phyloP scores from a whole-genome alignment of 345 rosid species.

The Hibiscus trionum region DNA sequence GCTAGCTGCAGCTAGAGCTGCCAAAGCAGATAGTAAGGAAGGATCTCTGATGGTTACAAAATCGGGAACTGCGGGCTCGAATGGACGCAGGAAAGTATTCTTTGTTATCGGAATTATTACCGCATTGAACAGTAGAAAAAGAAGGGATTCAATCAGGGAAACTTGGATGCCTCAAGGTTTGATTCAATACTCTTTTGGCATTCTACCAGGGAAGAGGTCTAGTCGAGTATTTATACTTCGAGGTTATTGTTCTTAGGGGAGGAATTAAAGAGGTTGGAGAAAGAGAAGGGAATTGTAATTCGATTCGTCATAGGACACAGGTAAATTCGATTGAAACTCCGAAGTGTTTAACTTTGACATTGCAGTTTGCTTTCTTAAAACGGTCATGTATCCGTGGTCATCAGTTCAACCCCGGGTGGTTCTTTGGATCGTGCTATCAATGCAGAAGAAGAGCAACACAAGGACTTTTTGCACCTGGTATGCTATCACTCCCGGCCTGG shows the following conservation, averaged over 20 bases:
- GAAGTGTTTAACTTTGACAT: not conserved
- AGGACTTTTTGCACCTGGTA: conserved; percentile 70
- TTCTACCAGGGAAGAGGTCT: conserved; percentile 4
- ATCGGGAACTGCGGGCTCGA: conserved; percentile 36
- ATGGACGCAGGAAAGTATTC: conserved; percentile 54
- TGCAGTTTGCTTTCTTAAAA: not conserved
- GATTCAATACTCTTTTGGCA: not conserved
- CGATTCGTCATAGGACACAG: conserved; percentile 63
- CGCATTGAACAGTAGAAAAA: conserved; percentile 67
- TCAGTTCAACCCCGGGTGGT: conserved; percentile 59
- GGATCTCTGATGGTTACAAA: conserved; percentile 30
- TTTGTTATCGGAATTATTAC: conserved; percentile 77
- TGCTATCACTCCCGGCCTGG: not conserved
- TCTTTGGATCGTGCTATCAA: conserved; percentile 61
- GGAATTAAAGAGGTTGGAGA: conserved; percentile 55
- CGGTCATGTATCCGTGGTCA: conserved; percentile 13
- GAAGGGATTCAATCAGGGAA: conserved; percentile 66
- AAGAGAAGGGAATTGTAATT: conserved; percentile 60
- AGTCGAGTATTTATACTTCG: conserved; percentile 4
- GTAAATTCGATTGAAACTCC: conserved; percentile 12
- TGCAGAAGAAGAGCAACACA: conserved; percentile 62
- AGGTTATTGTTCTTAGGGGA: conserved; percentile 37
- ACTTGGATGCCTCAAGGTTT: conserved; percentile 81
- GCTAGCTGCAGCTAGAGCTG: conserved; percentile 68
- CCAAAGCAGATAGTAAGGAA: conserved; percentile 34